phyloP scores from a whole-genome alignment of 1,139 yeast genomes.

The Sugiyamaella neomexicana region DNA sequence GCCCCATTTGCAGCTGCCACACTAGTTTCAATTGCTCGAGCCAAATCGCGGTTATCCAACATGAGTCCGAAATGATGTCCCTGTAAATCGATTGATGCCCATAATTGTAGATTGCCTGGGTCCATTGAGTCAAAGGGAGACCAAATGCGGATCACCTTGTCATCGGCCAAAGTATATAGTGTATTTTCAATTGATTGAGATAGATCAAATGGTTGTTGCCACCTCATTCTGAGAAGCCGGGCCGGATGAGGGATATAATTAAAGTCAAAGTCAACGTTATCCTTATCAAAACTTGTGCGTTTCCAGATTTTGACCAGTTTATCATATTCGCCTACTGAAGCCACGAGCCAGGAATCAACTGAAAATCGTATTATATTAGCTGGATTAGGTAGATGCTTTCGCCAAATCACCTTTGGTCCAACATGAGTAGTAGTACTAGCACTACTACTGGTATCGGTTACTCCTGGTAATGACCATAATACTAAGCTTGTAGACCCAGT shows the following conservation, averaged over 20 bases:
- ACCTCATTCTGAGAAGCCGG: constrained; percentile 49
- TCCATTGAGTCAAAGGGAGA: constrained; percentile 56
- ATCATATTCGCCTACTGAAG: constrained; percentile 59
- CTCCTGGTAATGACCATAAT: constrained; percentile 47
- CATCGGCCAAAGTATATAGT: constrained; percentile 61
- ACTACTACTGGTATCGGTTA: not conserved
- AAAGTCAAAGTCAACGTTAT: constrained; percentile 68
- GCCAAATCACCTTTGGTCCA: constrained; percentile 23
- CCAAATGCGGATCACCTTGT: constrained; percentile 65
- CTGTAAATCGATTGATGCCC: constrained; percentile 53
- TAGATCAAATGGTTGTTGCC: constrained; percentile 34
- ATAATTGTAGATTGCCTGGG: constrained; percentile 52
- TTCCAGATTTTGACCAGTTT: constrained; percentile 76
- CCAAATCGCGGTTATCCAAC: constrained; percentile 57
- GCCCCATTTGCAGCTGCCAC: constrained; percentile 22
- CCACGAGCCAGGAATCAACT: constrained; percentile 64
- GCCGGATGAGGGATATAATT: constrained; percentile 65
- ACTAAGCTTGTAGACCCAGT: constrained; percentile 59
- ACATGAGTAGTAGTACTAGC: not conserved
- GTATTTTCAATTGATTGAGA: constrained; percentile 42
- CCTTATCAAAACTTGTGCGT: constrained; percentile 66
- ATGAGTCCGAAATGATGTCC: constrained; percentile 47
- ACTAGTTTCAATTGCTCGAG: constrained; percentile 44
- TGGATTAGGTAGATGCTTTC: constrained; percentile 47
- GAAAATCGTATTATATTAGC: constrained; percentile 57